Conservation (phyloP, 306 rosid species). For the Quercus robur region DNA sequence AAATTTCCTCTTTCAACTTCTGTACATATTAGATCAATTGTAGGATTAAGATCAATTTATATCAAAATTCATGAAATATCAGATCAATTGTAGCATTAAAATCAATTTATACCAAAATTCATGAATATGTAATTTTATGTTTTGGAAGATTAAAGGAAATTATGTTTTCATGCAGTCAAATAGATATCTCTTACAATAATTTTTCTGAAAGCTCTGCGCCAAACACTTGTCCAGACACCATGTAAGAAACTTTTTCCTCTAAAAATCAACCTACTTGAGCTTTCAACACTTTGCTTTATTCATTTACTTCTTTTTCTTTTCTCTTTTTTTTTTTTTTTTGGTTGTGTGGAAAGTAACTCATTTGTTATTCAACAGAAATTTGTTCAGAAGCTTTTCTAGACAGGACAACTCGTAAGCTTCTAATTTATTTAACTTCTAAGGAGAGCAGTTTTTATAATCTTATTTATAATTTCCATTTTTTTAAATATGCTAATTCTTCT, state of each 20-base stretch:
- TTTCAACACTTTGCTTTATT: background rate
- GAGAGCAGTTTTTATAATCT: background rate
- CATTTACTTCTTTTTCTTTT: background rate
- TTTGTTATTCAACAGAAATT: slow-evolving; percentile 12
- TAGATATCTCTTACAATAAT: slow-evolving; percentile 27
- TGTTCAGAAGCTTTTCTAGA: slow-evolving; percentile 24
- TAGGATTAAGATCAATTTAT: background rate
- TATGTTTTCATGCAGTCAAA: slow-evolving; percentile 1
- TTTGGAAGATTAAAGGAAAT: background rate
- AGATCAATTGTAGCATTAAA: background rate
- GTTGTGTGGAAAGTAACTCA: background rate
- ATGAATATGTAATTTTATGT: background rate
- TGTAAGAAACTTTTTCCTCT: slow-evolving; percentile 9
- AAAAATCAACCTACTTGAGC: background rate
- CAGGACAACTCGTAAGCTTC: slow-evolving; percentile 18
- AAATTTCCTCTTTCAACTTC: background rate
- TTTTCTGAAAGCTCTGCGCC: background rate
- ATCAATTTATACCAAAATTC: background rate
- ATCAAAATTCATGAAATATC: background rate
- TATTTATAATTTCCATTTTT: background rate
- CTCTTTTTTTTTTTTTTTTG: no score
- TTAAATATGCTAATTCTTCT: background rate
- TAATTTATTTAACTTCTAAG: background rate
- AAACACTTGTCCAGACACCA: background rate
- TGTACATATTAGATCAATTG: background rate